phyloP scores from a whole-genome alignment of 1,139 yeast species.

The Debaryomyces coudertii region DNA sequence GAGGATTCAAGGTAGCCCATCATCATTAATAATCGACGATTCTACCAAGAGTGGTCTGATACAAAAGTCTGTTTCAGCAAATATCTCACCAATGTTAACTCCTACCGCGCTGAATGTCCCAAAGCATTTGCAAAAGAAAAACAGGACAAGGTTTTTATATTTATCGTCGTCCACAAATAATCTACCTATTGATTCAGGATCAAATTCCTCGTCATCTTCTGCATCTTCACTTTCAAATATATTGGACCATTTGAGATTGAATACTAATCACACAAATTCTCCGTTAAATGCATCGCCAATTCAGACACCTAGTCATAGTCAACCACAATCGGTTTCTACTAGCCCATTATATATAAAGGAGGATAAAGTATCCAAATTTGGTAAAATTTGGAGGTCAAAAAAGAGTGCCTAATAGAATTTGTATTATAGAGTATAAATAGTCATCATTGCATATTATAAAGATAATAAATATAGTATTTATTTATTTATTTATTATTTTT shows the following conservation, averaged over 20 bases:
- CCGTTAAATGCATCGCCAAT: conserved; percentile 5
- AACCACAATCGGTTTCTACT: conserved; percentile 10
- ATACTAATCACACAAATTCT: conserved; percentile 7
- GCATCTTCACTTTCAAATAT: conserved; percentile 30
- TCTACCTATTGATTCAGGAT: conserved; percentile 3
- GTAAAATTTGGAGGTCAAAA: conserved; percentile 16
- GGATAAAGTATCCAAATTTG: conserved; percentile 11
- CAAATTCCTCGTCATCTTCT: conserved; percentile 17
- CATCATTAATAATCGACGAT: conserved; percentile 2
- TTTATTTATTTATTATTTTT: not conserved
- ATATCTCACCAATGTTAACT: conserved; percentile 5
- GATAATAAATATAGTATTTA: not conserved
- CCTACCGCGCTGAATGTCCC: conserved; percentile 6
- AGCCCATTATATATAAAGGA: conserved; percentile 11
- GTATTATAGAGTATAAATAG: conserved; percentile 7
- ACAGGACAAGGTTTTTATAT: conserved; percentile 7
- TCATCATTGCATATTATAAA: not conserved
- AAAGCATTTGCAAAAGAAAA: conserved; percentile 5
- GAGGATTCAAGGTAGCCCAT: conserved; percentile 6
- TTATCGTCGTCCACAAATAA: conserved; percentile 7
- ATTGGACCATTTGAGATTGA: conserved; percentile 31
- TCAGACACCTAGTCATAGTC: conserved; percentile 3
- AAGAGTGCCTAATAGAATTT: conserved; percentile 10
- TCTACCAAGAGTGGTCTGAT: not conserved
- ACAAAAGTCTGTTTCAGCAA: not conserved